A percentile compares a stretch with the other conserved stretches of the same genome.
Conservation (phyloP, 2,329 filamentous ascomycete species). For the Penicillium decumbens region DNA sequence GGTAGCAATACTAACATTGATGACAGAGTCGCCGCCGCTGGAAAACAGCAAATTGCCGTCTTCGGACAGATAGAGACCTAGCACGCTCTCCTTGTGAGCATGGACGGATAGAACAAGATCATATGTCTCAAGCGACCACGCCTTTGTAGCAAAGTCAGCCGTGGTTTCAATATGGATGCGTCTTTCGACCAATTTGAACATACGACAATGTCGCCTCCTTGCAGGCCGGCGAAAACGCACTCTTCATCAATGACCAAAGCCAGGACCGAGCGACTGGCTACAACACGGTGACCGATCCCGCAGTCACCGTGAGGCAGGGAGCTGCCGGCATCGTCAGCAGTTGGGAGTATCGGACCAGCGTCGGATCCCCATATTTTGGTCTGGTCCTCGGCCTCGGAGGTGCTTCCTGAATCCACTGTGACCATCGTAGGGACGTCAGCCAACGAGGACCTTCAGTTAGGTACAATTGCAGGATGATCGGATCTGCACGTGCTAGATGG, state of each 20-base stretch:
- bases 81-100: constrained; percentile 85
- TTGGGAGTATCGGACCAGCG: constrained; percentile 19
- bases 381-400: constrained; percentile 36
- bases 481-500: constrained; percentile 1
- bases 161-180: not conserved
- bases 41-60: constrained; percentile 78
- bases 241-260: constrained; percentile 74
- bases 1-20: constrained; percentile 59
- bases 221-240: constrained; percentile 85
- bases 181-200: constrained; percentile 15
- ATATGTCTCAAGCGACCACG: constrained; percentile 86
- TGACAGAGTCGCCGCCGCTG: constrained; percentile 84
- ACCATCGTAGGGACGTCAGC: constrained; percentile 31
- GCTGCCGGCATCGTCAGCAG: constrained; percentile 19
- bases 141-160: constrained; percentile 33
- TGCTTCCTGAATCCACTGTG: constrained; percentile 34
- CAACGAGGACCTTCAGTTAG: not conserved
- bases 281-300: constrained; percentile 41
- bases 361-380: constrained; percentile 33
- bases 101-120: constrained; percentile 73
- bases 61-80: constrained; percentile 74
- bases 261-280: constrained; percentile 50
- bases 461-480: constrained; percentile 7
- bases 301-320: constrained; percentile 29
- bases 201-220: constrained; percentile 84